These are phyloP conservation scores for Alternaria tenuissima DNA, from an alignment of 2,329 filamentous ascomycete genomes.

Conservation along the genomic window DNA sequence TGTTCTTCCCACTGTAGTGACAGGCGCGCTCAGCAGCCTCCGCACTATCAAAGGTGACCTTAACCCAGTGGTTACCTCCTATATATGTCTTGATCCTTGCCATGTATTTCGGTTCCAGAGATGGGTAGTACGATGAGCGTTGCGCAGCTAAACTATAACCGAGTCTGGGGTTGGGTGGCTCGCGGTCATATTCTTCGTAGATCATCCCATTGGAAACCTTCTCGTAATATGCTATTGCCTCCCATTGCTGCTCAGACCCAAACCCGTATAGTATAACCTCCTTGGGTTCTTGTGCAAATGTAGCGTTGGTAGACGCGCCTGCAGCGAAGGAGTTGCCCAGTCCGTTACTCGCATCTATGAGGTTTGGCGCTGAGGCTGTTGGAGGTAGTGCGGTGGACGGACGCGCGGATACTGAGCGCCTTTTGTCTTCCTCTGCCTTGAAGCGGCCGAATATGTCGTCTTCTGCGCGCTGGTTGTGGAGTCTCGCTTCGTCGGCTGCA, in stretches of 20 bases:
- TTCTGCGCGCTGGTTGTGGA: conserved; percentile 56
- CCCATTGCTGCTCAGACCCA: conserved; percentile 73
- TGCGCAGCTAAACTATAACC: conserved; percentile 77
- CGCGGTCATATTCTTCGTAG: conserved; percentile 91
- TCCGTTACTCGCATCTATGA: conserved; percentile 39
- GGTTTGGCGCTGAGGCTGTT: conserved; percentile 45
- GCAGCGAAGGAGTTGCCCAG: conserved; percentile 36
- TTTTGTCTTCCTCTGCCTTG: conserved; percentile 43
- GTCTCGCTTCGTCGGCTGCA: conserved; percentile 61
- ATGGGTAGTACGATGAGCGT: conserved; percentile 69
- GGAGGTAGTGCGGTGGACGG: conserved; percentile 33
- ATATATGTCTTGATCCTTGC: conserved; percentile 81
- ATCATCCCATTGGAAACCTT: conserved; percentile 79
- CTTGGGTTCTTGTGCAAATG: conserved; percentile 64
- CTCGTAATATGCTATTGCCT: conserved; percentile 88
- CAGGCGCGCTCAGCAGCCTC: conserved; percentile 59
- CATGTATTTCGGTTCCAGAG: conserved; percentile 75
- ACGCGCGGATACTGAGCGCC: conserved; percentile 38
- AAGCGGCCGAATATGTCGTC: conserved; percentile 57
- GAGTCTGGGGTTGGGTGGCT: conserved; percentile 78
- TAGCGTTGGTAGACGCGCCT: conserved; percentile 47
- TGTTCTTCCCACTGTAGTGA: conserved; percentile 56
- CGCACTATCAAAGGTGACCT: conserved; percentile 61
- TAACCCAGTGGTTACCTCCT: conserved; percentile 89
- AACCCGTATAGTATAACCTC: conserved; percentile 90